Evolutionary conservation across 116 monocot genomes (phyloP).

Genomic region (Iris pallida): DNA sequence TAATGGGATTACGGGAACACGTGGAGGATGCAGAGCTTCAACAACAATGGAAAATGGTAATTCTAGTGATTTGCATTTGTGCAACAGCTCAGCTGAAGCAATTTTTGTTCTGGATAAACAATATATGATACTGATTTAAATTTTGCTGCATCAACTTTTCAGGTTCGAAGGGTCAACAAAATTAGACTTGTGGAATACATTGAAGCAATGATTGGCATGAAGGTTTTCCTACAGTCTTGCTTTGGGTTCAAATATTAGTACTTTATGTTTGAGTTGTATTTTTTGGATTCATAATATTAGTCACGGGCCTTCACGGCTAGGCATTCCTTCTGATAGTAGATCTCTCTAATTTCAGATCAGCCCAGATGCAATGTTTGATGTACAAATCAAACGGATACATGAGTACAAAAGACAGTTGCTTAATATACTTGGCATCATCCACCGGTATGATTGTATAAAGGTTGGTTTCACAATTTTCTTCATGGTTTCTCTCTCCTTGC

Average conservation of each 20-base stretch:
- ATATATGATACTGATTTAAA: neutral
- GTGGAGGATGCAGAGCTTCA: constrained; percentile 23
- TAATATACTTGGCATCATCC: constrained; percentile 30
- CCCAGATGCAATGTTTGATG: constrained; percentile 42
- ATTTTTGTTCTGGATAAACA: neutral
- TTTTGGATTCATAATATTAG: too few relatives aligned
- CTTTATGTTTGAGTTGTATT: too few relatives aligned
- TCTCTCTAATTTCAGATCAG: constrained; percentile 23
- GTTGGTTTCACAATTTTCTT: constrained; percentile 4
- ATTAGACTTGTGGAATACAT: constrained; percentile 37
- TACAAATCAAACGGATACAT: constrained; percentile 39
- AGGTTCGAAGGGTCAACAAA: constrained; percentile 30
- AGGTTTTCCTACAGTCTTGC: constrained; percentile 11
- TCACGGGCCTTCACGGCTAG: too few relatives aligned
- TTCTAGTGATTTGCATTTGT: neutral
- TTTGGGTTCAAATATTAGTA: neutral
- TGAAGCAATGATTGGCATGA: constrained; percentile 30
- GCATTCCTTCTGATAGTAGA: neutral
- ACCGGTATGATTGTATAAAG: constrained; percentile 42
- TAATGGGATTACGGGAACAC: constrained; percentile 30
- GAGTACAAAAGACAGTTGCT: constrained; percentile 40
- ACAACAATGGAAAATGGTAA: constrained; percentile 33
- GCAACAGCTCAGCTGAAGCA: neutral
- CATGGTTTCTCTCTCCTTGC: too few relatives aligned
- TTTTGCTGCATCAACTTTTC: neutral